Evolutionary conservation across 352 stramenopile species (phyloP).

Genomic region (Pythium rhizo-oryzae): DNA sequence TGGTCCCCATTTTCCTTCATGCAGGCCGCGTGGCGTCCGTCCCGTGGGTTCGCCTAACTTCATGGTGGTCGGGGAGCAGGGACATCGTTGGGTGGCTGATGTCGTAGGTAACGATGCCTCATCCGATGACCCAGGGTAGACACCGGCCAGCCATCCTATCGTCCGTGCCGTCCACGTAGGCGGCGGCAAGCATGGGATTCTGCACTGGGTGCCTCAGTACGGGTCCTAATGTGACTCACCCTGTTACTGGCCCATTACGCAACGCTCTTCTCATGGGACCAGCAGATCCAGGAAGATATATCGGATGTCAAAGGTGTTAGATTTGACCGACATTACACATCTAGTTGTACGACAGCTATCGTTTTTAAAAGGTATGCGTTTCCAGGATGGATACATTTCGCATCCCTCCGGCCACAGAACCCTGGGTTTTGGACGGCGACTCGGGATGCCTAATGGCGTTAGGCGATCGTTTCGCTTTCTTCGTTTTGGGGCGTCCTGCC

Average conservation of each 20-base stretch:
- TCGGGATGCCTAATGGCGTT: not conserved
- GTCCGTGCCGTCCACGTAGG: too few species aligned
- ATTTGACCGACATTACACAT: not conserved
- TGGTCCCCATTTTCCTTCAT: too few species aligned
- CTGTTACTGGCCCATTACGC: slow-evolving; percentile 6
- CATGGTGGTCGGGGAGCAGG: too few species aligned
- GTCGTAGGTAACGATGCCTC: not conserved
- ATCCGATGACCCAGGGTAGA: too few species aligned
- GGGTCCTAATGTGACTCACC: not conserved
- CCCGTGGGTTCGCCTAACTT: too few species aligned
- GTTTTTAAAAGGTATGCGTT: not conserved
- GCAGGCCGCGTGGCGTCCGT: too few species aligned
- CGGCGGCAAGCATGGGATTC: not conserved
- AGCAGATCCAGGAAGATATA: slow-evolving; percentile 1
- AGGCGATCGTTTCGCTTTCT: not conserved
- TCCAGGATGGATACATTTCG: slow-evolving; percentile 3
- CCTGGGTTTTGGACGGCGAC: not conserved
- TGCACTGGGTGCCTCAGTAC: not conserved
- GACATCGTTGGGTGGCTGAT: not conserved
- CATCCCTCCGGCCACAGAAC: not conserved
- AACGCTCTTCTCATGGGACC: not conserved
- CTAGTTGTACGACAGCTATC: not conserved
- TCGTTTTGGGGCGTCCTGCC: not conserved
- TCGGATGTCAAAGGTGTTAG: not conserved
- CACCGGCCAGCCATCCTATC: not conserved